Evolutionary conservation across 768 basidiomycete genomes (phyloP), one percentile per base, ranked within the genome.

Genomic region (Panaeolus papilionaceus): DNA sequence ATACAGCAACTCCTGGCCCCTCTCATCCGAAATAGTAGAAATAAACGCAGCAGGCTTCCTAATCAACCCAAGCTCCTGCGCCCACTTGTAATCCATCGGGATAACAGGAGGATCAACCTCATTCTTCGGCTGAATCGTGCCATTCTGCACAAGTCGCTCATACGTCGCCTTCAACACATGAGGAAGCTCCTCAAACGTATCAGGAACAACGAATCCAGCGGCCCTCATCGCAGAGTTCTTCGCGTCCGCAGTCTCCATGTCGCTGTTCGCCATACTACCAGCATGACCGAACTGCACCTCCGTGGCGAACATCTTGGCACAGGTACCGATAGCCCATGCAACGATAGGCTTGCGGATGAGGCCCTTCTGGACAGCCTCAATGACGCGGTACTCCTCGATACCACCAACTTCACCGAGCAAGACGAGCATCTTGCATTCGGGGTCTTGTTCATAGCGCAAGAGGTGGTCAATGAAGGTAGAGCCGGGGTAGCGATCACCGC

Each of bases 21-120:
- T 93, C 85, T 99, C 98, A 81, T 99, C 98, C 62, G 96, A 98
- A 82, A 99, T 99, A 71, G 98, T 98, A 38, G 96, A 98, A 84
- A 98, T 97, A 86, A 97, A 98, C 2, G 98, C 96, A 44, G 97
- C 96, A 20, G 96, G 98, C 83, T 98, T 99, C 78, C 97, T 92
- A 83, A 99, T 96, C 77, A 99, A 90, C 66, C 97, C 97, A 65
- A 98, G 91, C 83, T 98, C 95, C 82, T 96, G 94, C 40, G 96
- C 96, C 97, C 97, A 98, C 86, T 99, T 98, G 90, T 98, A 99
- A 83, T 99, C 97, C 95, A 99, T 98, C n/a, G 97, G 97, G 77
- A 99, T 98, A 66, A 93, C 90, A 10, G 97, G 97, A 4, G 96
- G 95, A 26, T 95, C 93, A 65, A 89, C 83, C 84, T 99, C 97